A percentile compares a stretch with the other conserved stretches of the same genome.
Conservation (phyloP, 176 grass and related monocot species). For the Cenchrus fungigraminus region DNA sequence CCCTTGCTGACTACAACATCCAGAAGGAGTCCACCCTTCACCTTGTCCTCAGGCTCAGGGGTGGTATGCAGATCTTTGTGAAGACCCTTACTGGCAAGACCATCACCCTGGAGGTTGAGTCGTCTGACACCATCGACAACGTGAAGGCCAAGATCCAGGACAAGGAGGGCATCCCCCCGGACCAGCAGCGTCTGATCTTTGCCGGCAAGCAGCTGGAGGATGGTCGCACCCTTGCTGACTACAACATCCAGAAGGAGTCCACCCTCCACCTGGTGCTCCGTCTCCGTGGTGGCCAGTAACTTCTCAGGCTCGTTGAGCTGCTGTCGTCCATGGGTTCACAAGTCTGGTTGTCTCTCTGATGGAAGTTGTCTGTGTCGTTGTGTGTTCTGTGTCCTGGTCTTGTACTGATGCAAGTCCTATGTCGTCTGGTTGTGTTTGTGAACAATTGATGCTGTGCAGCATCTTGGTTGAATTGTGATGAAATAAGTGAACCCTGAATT, state of each 20-base stretch:
- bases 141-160: conserved; percentile 81
- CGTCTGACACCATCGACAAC: no score
- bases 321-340: background rate
- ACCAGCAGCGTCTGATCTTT: conserved; percentile 66
- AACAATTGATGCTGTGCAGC: background rate
- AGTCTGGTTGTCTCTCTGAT: background rate
- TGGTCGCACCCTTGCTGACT: conserved; percentile 49
- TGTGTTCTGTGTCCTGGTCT: background rate
- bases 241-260: background rate
- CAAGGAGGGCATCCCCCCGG: conserved; percentile 75
- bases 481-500: conserved; percentile 1
- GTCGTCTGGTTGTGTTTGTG: background rate
- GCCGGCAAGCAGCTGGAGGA: conserved; percentile 65
- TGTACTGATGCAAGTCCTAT: background rate
- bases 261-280: conserved; percentile 6
- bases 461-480: background rate
- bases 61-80: no score
- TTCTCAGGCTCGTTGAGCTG: background rate
- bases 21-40: no score
- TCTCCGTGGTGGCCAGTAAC: background rate
- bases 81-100: no score
- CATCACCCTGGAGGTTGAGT: no score
- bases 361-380: background rate
- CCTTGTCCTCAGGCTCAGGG: no score
- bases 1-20: conserved; percentile 47